Conservation (phyloP, 2,329 filamentous ascomycete species). For the Cordyceps pruinosa region DNA sequence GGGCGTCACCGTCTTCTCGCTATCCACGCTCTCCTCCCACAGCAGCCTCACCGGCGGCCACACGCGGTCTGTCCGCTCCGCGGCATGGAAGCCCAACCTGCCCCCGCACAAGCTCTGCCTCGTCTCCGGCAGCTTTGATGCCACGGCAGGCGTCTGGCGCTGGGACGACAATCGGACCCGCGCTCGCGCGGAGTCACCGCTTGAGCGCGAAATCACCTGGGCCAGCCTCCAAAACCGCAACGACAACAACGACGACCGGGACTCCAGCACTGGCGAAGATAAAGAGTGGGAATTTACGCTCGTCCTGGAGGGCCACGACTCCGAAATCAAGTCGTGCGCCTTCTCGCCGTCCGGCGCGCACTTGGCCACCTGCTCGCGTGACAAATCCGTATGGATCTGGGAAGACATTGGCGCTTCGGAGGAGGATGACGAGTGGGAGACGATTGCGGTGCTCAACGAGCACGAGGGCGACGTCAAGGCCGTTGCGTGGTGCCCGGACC, state of each 20-base stretch:
- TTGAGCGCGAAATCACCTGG: slow-evolving; percentile 9
- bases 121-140: slow-evolving; percentile 90
- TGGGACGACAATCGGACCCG: slow-evolving; percentile 43
- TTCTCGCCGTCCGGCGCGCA: slow-evolving; percentile 70
- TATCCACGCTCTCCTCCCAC: slow-evolving; percentile 71
- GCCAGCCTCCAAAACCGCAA: slow-evolving; percentile 14
- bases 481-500: slow-evolving; percentile 81
- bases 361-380: slow-evolving; percentile 82
- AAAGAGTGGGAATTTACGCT: slow-evolving; percentile 91
- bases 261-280: slow-evolving; percentile 50
- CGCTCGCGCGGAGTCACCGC: slow-evolving; percentile 4
- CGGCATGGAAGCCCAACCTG: slow-evolving; percentile 77
- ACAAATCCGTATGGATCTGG: slow-evolving; percentile 98
- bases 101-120: slow-evolving; percentile 62
- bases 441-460: slow-evolving; percentile 87
- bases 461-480: slow-evolving; percentile 94
- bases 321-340: slow-evolving; percentile 76
- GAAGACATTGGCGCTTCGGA: slow-evolving; percentile 71
- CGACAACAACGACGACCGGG: slow-evolving; percentile 22
- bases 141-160: slow-evolving; percentile 79
- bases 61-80: slow-evolving; percentile 77
- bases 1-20: slow-evolving; percentile 81
- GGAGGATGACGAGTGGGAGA: slow-evolving; percentile 93
- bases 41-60: slow-evolving; percentile 80
- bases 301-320: slow-evolving; percentile 90